Evolutionary conservation across 345 rosid species (phyloP).

Genomic region (Gossypium herbaceum): DNA sequence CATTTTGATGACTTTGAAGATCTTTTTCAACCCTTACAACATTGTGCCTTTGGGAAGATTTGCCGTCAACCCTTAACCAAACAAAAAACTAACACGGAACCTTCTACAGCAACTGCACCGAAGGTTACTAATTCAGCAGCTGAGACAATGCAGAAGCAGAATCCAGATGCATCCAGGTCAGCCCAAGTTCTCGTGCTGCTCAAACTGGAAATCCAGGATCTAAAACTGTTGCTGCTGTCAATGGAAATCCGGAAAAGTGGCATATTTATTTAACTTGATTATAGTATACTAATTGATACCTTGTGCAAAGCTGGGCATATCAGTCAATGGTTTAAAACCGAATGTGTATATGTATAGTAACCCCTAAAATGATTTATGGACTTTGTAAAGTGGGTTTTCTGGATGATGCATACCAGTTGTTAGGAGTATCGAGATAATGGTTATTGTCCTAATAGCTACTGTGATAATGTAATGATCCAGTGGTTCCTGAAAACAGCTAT

Average conservation of each 20-base stretch:
- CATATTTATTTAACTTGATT: neutral
- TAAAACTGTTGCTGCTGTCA: neutral
- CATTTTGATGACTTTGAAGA: no score
- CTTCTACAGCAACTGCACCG: constrained; percentile 18
- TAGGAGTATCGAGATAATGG: neutral
- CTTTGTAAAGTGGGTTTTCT: neutral
- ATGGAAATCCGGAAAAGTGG: neutral
- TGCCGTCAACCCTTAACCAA: constrained; percentile 97
- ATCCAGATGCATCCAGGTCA: neutral
- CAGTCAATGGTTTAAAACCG: neutral
- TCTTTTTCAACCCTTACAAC: constrained; percentile 47
- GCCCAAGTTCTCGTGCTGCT: neutral
- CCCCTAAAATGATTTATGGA: neutral
- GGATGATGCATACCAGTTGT: neutral
- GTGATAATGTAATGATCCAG: neutral
- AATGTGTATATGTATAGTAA: neutral
- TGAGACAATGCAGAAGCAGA: constrained; percentile 31
- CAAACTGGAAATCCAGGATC: neutral
- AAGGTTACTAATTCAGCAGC: neutral
- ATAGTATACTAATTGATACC: neutral
- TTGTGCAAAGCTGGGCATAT: neutral
- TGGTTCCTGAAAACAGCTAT: neutral
- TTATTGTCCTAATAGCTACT: neutral
- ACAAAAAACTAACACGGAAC: constrained; percentile 28
- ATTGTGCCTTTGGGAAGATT: constrained; percentile 87